Base-by-base conservation (phyloP, 2,329 filamentous ascomycete species). In the Neoascochyta sp. region DNA sequence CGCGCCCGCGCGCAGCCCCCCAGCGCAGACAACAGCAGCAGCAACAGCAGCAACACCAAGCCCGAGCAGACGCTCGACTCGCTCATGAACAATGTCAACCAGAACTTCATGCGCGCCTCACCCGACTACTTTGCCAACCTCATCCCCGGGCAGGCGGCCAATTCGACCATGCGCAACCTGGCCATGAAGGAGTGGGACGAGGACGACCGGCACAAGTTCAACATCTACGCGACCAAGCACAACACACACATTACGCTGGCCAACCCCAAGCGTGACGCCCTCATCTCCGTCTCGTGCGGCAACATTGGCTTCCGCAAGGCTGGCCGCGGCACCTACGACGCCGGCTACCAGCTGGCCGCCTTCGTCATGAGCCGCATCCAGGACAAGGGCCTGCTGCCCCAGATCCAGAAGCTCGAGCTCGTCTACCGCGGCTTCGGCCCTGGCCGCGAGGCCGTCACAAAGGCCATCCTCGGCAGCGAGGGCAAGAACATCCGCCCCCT, bases 161-260 rank as follows among this genome's bases (percentile, higher is more conserved):
- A n/a, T n/a, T 12, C 26, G 2, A 24, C 26, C 12, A 22, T 42
- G 17, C 27, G 29, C 12, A 55, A 56, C 25, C 42, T 52, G 8
- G 25, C 36, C 18, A 30, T 36, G 16, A 31, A 33, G 17, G 56
- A 61, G 16, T 58, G 53, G 53, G 50, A 51, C 12, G 53, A 55
- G 27, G 52, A 60, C 34, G 76, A 83, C 56, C 82, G 85, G 3
- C 87, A 87, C 69, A 87, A 94, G 62, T 75, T 98, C 43, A 86
- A 95, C 68, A 73, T 98, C 61, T 90, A 80, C 66, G 70, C 83
- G 16, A 82, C 85, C 62, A 93, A 87, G 68, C 92, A 95, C 76
- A 98, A 98, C 70, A 92, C 86, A 12, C 87, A 96, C 65, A 76
- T 98, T 53, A 95, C 89, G 1, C 77, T 95, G 46, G 86, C 88